Evolutionary conservation across 495 filamentous ascomycete species (phyloP).

Genomic region (Pyrenula massariospora): DNA sequence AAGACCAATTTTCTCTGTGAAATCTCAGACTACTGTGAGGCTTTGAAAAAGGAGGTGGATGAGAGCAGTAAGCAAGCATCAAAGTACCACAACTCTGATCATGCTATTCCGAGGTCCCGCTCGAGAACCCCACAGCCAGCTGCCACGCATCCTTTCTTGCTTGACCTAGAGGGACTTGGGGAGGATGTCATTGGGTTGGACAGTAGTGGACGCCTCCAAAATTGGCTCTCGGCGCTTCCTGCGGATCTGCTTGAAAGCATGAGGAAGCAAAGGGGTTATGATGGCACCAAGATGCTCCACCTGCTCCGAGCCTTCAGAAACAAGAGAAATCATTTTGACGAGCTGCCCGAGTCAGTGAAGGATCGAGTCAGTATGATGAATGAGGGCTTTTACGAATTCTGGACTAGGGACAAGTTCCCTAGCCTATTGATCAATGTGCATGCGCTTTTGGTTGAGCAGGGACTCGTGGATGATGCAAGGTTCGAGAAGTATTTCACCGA

Average conservation of each 20-base stretch:
- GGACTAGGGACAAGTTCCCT: slow-evolving; percentile 65
- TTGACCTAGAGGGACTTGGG: slow-evolving; percentile 47
- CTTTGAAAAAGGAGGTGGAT: neutral
- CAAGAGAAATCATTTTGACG: slow-evolving; percentile 89
- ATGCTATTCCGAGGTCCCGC: slow-evolving; percentile 10
- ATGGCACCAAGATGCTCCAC: slow-evolving; percentile 69
- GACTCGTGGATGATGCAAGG: slow-evolving; percentile 52
- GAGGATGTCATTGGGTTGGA: slow-evolving; percentile 37
- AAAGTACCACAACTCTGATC: slow-evolving; percentile 46
- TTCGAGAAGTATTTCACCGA: slow-evolving; percentile 63
- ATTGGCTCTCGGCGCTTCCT: slow-evolving; percentile 71
- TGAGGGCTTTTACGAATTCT: slow-evolving; percentile 78
- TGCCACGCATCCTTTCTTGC: slow-evolving; percentile 55
- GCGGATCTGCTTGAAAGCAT: slow-evolving; percentile 72
- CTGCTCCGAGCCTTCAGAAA: slow-evolving; percentile 84
- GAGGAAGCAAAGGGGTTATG: slow-evolving; percentile 94
- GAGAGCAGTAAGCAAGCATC: neutral
- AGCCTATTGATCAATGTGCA: slow-evolving; percentile 73
- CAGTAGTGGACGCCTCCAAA: slow-evolving; percentile 21
- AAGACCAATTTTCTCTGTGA: slow-evolving; percentile 84
- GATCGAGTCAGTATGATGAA: slow-evolving; percentile 68
- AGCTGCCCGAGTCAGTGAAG: slow-evolving; percentile 73
- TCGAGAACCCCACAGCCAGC: slow-evolving; percentile 23
- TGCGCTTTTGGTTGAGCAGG: slow-evolving; percentile 53
- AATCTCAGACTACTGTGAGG: slow-evolving; percentile 86